These are phyloP conservation scores for Pulveroboletus frians DNA, from an alignment of 768 basidiomycete species.

Conservation along the genomic window DNA sequence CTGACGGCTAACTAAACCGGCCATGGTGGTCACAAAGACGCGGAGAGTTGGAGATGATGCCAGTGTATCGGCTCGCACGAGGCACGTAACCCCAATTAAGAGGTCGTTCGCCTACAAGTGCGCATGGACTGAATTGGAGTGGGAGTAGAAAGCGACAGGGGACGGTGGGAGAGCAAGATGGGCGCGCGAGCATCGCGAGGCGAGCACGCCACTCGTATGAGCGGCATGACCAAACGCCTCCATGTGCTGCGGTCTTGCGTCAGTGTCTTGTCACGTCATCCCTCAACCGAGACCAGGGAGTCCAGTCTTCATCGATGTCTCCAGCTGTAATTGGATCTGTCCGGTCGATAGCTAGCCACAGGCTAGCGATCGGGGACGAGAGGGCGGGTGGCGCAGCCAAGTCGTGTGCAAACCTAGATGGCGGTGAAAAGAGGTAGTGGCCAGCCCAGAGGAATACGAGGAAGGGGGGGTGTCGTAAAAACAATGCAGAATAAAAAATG, in stretches of 20 bases:
- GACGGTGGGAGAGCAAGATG: constrained; percentile 41
- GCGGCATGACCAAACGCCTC: constrained; percentile 49
- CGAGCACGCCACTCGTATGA: constrained; percentile 46
- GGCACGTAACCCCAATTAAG: constrained; percentile 78
- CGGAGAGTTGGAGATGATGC: constrained; percentile 38
- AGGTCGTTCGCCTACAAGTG: constrained; percentile 72
- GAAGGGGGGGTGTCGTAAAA: constrained; percentile 32
- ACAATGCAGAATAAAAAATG: constrained; percentile 39
- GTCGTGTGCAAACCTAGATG: constrained; percentile 28
- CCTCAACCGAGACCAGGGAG: constrained; percentile 48
- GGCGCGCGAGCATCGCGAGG: constrained; percentile 49
- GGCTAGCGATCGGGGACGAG: constrained; percentile 33
- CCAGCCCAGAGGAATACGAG: constrained; percentile 23
- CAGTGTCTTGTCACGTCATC: constrained; percentile 50
- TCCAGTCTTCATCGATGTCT: constrained; percentile 49
- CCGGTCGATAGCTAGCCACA: constrained; percentile 34
- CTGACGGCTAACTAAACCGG: constrained; percentile 25
- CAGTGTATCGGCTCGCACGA: constrained; percentile 75
- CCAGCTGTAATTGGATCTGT: constrained; percentile 20
- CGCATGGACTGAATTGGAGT: constrained; percentile 46
- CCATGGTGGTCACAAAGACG: constrained; percentile 15
- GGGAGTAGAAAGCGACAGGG: constrained; percentile 41
- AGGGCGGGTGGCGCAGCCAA: constrained; percentile 53
- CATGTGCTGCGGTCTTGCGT: constrained; percentile 63
- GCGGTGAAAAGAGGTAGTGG: constrained; percentile 9